phyloP scores from a whole-genome alignment of 352 stramenopile genomes.

The Globisporangium viniferum region DNA sequence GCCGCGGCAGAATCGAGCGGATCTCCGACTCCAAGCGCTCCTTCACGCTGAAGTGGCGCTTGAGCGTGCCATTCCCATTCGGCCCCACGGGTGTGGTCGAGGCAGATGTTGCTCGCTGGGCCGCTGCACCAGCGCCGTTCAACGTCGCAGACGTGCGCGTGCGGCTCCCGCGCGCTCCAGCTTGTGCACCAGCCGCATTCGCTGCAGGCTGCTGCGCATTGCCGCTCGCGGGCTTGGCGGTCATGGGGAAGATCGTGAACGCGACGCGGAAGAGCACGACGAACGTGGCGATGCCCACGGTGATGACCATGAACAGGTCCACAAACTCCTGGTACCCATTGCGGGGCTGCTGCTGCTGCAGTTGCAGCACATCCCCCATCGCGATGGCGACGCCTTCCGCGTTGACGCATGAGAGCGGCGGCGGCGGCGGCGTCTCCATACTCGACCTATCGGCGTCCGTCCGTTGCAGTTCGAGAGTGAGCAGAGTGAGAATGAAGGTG shows the following conservation, averaged over 20 bases:
- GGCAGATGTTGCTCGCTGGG: neutral
- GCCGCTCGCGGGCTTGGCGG: neutral
- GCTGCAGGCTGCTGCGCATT: neutral
- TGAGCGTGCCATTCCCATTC: conserved; percentile 17
- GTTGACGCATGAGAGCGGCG: neutral
- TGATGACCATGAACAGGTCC: conserved; percentile 66
- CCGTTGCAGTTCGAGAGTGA: neutral
- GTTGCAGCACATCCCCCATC: neutral
- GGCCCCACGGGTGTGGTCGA: neutral
- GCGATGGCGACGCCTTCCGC: neutral
- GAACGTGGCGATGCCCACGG: conserved; percentile 53
- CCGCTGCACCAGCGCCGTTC: neutral
- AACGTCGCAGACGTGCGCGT: neutral
- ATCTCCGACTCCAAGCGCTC: conserved; percentile 65
- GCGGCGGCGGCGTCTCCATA: neutral
- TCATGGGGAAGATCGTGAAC: conserved; percentile 45
- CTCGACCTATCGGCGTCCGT: neutral
- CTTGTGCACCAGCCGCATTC: neutral
- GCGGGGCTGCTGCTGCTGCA: neutral
- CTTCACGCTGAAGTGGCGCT: conserved; percentile 43
- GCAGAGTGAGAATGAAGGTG: neutral
- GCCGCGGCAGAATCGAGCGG: conserved; percentile 44
- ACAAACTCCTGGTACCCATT: conserved; percentile 37
- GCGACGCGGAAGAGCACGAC: conserved; percentile 65
- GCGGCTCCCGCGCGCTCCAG: conserved; percentile 8